Evolutionary conservation across 2,329 filamentous ascomycete genomes (phyloP).

Genomic region (Cercospora sp.): DNA sequence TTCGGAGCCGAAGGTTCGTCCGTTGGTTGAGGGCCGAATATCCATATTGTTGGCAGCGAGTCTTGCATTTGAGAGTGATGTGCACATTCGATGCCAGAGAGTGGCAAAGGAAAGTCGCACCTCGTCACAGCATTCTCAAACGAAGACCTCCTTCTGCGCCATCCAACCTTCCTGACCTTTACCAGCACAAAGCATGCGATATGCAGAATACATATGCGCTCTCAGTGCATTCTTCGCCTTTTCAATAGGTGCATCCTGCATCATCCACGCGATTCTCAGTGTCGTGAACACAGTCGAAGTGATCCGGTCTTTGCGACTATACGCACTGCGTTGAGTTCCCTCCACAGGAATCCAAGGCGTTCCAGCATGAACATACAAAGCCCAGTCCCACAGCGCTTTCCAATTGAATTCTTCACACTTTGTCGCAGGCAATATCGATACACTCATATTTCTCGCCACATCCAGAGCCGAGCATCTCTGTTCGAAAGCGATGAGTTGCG

Average conservation of each 20-base stretch:
- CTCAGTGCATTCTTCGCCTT: constrained; percentile 6
- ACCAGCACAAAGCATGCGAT: constrained; percentile 13
- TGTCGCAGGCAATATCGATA: constrained; percentile 9
- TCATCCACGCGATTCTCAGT: constrained; percentile 14
- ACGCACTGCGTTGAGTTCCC: neutral
- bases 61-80: neutral
- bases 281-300: constrained; percentile 10
- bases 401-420: neutral
- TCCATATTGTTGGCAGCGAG: neutral
- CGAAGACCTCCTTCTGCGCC: constrained; percentile 9
- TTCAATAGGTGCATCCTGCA: constrained; percentile 10
- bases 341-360: constrained; percentile 10
- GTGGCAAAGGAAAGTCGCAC: neutral
- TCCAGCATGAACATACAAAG: constrained; percentile 6
- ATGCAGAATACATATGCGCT: constrained; percentile 10
- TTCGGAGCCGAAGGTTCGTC: constrained; percentile 9
- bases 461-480: neutral
- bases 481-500: constrained; percentile 5
- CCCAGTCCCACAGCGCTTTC: constrained; percentile 9
- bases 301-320: constrained; percentile 4
- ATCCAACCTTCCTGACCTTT: constrained; percentile 10
- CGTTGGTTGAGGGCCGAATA: neutral
- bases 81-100: neutral
- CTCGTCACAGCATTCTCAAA: neutral
- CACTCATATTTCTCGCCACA: neutral